A percentile compares a stretch with the other conserved stretches of the same genome.
These are phyloP conservation scores for Conticribra guillardii DNA, from an alignment of 108 stramenopile species.

Conservation along the genomic window DNA sequence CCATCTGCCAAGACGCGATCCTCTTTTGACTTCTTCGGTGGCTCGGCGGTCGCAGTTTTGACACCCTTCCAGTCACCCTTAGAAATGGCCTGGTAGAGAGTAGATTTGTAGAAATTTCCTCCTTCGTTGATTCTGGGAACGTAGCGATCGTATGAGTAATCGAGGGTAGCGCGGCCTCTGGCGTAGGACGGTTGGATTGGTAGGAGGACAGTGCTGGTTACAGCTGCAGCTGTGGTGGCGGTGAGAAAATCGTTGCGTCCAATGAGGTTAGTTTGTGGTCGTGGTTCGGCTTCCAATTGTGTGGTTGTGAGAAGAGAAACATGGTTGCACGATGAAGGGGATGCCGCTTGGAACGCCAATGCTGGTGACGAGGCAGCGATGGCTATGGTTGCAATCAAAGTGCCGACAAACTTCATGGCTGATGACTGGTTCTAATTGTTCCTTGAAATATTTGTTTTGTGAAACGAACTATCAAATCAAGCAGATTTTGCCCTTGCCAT, in stretches of 20 bases:
- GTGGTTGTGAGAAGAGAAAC: conserved; percentile 3
- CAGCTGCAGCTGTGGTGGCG: conserved; percentile 21
- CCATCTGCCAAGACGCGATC: conserved; percentile 77
- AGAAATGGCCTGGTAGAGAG: conserved; percentile 56
- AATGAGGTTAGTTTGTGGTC: conserved; percentile 23
- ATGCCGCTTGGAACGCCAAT: conserved; percentile 10
- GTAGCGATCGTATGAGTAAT: conserved; percentile 78
- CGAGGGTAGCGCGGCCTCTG: conserved; percentile 78
- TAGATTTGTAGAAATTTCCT: conserved; percentile 66
- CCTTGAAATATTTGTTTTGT: too few species aligned
- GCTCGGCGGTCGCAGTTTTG: conserved; percentile 64
- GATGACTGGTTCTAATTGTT: too few species aligned
- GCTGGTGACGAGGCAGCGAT: background rate
- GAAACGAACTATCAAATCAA: too few species aligned
- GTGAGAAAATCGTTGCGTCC: conserved; percentile 48
- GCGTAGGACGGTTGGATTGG: conserved; percentile 55
- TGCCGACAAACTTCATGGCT: conserved; percentile 19
- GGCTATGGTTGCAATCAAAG: conserved; percentile 4
- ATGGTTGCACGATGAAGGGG: background rate
- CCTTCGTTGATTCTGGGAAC: conserved; percentile 79
- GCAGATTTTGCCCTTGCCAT: too few species aligned
- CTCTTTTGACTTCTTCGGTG: conserved; percentile 76
- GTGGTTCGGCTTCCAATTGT: conserved; percentile 11
- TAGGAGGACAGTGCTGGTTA: conserved; percentile 24
- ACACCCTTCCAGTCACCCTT: conserved; percentile 71